Evolutionary conservation across 306 rosid species (phyloP).

Genomic region (Sicyos edulis): DNA sequence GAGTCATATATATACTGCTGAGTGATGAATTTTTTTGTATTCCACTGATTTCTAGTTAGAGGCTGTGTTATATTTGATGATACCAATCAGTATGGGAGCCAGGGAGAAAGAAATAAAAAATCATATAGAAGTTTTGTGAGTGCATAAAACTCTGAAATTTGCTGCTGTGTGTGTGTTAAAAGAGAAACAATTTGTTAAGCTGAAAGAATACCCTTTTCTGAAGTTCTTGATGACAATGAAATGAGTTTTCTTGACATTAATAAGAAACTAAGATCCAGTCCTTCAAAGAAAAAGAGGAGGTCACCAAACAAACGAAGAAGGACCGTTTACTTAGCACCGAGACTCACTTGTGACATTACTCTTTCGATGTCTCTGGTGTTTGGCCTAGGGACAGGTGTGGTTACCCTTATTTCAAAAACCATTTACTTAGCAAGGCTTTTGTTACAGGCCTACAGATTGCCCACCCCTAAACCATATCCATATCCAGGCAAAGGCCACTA

Average conservation of each 20-base stretch:
- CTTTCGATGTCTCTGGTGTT: no score
- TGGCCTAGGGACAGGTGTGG: no score
- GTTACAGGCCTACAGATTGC: no score
- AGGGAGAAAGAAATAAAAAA: neutral
- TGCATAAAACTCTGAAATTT: neutral
- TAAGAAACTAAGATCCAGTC: no score
- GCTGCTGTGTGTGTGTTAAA: neutral
- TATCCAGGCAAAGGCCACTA: neutral
- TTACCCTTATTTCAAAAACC: no score
- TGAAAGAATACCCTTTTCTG: neutral
- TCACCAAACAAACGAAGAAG: no score
- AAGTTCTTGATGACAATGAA: constrained; percentile 6
- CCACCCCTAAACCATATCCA: no score
- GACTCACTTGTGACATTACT: no score
- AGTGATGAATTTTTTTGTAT: neutral
- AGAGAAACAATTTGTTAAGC: neutral
- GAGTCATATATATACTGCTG: neutral
- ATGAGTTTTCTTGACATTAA: no score
- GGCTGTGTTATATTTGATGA: neutral
- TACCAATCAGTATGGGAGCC: neutral
- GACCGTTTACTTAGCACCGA: no score
- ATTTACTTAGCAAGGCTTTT: no score
- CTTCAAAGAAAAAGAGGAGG: no score
- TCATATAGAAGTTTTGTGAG: neutral
- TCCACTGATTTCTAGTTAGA: neutral